Percentiles rank a stretch among this genome's conserved stretches.
phyloP scores from a whole-genome alignment of 2,329 filamentous ascomycete species.

The Didymella sp. region DNA sequence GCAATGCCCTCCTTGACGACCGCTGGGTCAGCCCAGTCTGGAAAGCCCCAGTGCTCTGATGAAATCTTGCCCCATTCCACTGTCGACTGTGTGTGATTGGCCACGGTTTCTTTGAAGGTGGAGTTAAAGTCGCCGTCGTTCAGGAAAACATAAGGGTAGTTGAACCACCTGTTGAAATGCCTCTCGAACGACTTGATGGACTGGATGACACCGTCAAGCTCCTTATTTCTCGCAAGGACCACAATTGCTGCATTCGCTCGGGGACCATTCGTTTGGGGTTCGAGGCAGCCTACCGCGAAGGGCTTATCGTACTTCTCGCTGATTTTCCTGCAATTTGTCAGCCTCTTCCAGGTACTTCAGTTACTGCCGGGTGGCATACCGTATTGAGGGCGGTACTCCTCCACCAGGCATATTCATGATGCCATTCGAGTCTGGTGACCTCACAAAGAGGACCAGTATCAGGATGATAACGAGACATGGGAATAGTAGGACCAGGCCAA shows the following conservation, averaged over 20 bases:
- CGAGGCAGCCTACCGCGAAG: constrained; percentile 87
- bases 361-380: constrained; percentile 62
- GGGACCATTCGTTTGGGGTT: constrained; percentile 75
- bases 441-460: constrained; percentile 87
- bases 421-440: constrained; percentile 82
- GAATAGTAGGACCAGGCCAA: constrained; percentile 92
- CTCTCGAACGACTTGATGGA: constrained; percentile 97
- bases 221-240: constrained; percentile 93
- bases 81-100: constrained; percentile 84
- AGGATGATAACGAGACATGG: constrained; percentile 89
- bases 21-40: constrained; percentile 93
- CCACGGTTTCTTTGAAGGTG: constrained; percentile 85
- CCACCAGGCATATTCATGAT: constrained; percentile 86
- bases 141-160: constrained; percentile 98
- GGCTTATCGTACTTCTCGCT: constrained; percentile 97
- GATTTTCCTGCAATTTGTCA: constrained; percentile 73
- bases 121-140: constrained; percentile 98
- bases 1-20: constrained; percentile 95
- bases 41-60: constrained; percentile 91
- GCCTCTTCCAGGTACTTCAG: neutral
- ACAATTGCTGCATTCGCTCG: constrained; percentile 95
- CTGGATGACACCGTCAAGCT: constrained; percentile 93
- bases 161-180: constrained; percentile 98
- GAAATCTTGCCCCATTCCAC: constrained; percentile 97
- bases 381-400: constrained; percentile 85